phyloP scores from a whole-genome alignment of 805 yeast species.

The Myxozyma geophila region DNA sequence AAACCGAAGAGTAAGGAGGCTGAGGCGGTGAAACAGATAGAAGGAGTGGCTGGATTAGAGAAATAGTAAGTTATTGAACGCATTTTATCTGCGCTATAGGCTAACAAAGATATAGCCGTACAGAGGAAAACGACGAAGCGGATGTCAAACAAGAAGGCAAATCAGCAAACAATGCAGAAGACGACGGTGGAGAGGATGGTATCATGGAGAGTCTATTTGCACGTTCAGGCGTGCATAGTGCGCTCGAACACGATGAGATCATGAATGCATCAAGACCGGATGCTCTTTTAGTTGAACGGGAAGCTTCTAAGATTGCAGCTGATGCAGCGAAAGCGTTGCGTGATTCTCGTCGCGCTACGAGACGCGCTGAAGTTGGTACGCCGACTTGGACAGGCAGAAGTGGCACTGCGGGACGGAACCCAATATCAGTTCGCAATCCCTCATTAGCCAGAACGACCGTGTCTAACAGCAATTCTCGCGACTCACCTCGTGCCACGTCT shows the following conservation, averaged over 20 bases:
- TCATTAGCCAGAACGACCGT: neutral
- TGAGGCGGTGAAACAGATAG: constrained; percentile 69
- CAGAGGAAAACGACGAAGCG: constrained; percentile 24
- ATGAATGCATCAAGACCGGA: constrained; percentile 62
- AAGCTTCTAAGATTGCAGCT: constrained; percentile 62
- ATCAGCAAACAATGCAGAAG: constrained; percentile 1
- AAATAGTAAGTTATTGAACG: constrained; percentile 55
- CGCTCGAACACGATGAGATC: constrained; percentile 78
- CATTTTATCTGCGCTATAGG: too few species aligned
- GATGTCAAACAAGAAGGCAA: neutral
- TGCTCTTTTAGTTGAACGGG: constrained; percentile 59
- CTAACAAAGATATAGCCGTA: constrained; percentile 6
- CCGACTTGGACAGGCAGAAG: constrained; percentile 97
- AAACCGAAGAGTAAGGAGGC: constrained; percentile 47
- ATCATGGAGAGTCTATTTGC: constrained; percentile 78
- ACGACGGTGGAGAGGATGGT: constrained; percentile 54
- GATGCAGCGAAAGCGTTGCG: constrained; percentile 63
- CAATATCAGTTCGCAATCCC: neutral
- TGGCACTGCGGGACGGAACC: constrained; percentile 54
- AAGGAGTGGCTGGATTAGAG: constrained; percentile 77
- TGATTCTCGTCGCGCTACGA: constrained; percentile 62
- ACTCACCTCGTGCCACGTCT: neutral
- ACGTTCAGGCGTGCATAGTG: constrained; percentile 70
- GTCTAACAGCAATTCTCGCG: neutral
- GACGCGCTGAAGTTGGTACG: constrained; percentile 62